These are phyloP conservation scores for Fragilariopsis cylindrus DNA, from an alignment of 108 stramenopile genomes.

Conservation along the genomic window DNA sequence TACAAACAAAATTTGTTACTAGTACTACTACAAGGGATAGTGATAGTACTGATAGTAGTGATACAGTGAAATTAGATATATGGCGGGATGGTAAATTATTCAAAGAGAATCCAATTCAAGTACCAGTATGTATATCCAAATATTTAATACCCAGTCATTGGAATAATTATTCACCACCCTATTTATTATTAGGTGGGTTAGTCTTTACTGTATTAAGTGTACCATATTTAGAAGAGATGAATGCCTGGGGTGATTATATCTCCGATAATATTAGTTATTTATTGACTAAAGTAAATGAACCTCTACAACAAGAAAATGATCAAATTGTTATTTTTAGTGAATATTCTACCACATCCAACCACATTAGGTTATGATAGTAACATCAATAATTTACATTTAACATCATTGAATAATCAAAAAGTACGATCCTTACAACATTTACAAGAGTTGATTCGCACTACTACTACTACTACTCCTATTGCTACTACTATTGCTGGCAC, in stretches of 20 bases:
- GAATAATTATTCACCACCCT: slow-evolving; percentile 53
- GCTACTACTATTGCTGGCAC: too few species aligned
- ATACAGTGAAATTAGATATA: slow-evolving; percentile 38
- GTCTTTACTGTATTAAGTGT: slow-evolving; percentile 59
- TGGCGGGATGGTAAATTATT: slow-evolving; percentile 39
- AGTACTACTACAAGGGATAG: too few species aligned
- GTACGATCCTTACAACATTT: slow-evolving; percentile 55
- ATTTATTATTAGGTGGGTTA: slow-evolving; percentile 53
- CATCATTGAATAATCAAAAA: slow-evolving; percentile 44
- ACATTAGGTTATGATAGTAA: slow-evolving; percentile 55
- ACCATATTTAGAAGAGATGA: slow-evolving; percentile 52
- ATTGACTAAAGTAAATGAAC: slow-evolving; percentile 34
- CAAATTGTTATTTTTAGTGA: slow-evolving; percentile 54
- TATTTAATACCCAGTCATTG: slow-evolving; percentile 51
- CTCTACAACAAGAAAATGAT: slow-evolving; percentile 42
- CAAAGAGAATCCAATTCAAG: slow-evolving; percentile 19
- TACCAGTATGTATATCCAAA: slow-evolving; percentile 36
- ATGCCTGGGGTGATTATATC: slow-evolving; percentile 55
- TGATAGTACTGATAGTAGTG: slow-evolving; percentile 21
- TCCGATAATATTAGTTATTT: slow-evolving; percentile 51
- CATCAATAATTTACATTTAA: slow-evolving; percentile 48
- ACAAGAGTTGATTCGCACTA: slow-evolving; percentile 32
- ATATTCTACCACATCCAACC: slow-evolving; percentile 52
- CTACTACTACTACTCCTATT: too few species aligned
- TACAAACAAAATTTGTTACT: slow-evolving; percentile 44